phyloP scores from a whole-genome alignment of 2,329 filamentous ascomycete genomes.

The Ophiognomonia clavigignenti-juglandacearum region DNA sequence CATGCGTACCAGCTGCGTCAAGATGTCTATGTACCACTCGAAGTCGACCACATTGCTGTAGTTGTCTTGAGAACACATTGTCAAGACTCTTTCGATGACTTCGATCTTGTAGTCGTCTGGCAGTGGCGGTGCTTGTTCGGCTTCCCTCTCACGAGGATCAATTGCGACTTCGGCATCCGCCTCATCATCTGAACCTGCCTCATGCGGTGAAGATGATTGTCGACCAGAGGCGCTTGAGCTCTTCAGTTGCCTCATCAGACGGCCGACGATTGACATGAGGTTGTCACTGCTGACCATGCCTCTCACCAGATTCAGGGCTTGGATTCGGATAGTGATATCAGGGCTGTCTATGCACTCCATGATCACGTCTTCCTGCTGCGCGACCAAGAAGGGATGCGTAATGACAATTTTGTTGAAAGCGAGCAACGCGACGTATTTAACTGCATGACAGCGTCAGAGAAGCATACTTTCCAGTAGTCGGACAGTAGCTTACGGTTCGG shows the following conservation, averaged over 20 bases:
- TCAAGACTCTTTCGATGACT: slow-evolving; percentile 76
- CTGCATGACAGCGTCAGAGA: slow-evolving; percentile 36
- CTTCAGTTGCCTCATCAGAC: slow-evolving; percentile 81
- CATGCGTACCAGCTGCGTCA: slow-evolving; percentile 78
- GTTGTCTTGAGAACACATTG: slow-evolving; percentile 86
- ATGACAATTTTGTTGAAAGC: slow-evolving; percentile 93
- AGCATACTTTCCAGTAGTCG: background rate
- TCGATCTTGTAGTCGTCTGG: slow-evolving; percentile 83
- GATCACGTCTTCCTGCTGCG: slow-evolving; percentile 92
- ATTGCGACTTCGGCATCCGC: slow-evolving; percentile 43
- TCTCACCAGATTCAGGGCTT: slow-evolving; percentile 85
- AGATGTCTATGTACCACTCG: slow-evolving; percentile 92
- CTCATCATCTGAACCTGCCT: slow-evolving; percentile 41
- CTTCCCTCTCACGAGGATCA: slow-evolving; percentile 27
- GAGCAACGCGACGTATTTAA: slow-evolving; percentile 94
- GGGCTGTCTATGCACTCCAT: slow-evolving; percentile 92
- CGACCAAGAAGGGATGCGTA: slow-evolving; percentile 83
- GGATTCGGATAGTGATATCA: slow-evolving; percentile 91
- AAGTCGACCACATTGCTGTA: slow-evolving; percentile 86
- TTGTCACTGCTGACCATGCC: slow-evolving; percentile 92
- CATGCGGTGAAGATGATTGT: slow-evolving; percentile 15
- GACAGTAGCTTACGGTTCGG: slow-evolving; percentile 67
- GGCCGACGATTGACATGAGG: slow-evolving; percentile 75
- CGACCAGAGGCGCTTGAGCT: slow-evolving; percentile 37
- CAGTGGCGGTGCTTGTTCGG: slow-evolving; percentile 52